Evolutionary conservation across 345 rosid genomes (phyloP), one percentile per base, ranked within the genome.

Genomic region (Gossypium arboreum): DNA sequence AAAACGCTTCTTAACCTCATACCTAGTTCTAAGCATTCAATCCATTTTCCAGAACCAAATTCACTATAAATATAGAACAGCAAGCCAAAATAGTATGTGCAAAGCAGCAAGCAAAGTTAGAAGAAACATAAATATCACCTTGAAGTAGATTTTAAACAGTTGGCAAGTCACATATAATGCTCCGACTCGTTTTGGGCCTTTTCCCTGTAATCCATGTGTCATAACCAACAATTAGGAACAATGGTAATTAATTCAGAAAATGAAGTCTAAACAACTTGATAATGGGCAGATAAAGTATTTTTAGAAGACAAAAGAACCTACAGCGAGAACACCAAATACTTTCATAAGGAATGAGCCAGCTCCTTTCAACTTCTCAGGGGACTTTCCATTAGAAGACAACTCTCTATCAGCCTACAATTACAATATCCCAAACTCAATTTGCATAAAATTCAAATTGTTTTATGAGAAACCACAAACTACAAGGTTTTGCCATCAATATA

Each of bases 311-410:
- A 12, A 64, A 63, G 27, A 84, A 84, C 97, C 22, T 90, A 95
- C 99, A 71, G 97, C 98, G 74, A 95, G 98, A 81, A 91, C 92
- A 67, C 97, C 98, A 71, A 95, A 95, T 51, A 89, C 91, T 84
- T 93, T 95, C 98, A 91, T 95, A 56, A 93, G 94, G 81, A 89
- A 92, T 43, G 99, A 95, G 44, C 99, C 99, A 5, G 97, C 97
- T 2, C 88, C 99, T 83, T 95, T 95, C 79, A 95, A 74, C 77
- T 95, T 95, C 84, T 95, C 99, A 0, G 98, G 98, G 2, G 92
- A 89, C 79, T 95, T 95, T 55, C 99, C 98, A 72, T 79, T 85
- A 4, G 85, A 84, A 27, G 93, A 90, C 78, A 95, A 81, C 50
- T 91, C 92, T 73, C 86, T 84, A 82, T 95, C 99, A 71, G 98